Conservation (phyloP, 495 filamentous ascomycete genomes). For the Aspergillus incahuasiensis region DNA sequence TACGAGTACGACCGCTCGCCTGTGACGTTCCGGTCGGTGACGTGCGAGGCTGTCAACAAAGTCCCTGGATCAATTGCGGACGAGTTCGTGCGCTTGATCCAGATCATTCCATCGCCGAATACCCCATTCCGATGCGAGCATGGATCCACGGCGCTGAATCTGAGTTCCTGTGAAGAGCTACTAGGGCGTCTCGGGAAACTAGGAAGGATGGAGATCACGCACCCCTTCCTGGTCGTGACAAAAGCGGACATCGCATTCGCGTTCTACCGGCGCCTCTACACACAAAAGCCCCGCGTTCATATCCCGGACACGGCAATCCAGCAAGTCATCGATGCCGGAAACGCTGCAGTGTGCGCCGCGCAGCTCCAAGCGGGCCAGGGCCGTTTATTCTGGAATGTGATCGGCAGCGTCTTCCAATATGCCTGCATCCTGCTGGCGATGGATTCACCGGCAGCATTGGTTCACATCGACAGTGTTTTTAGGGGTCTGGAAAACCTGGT, state of each 20-base stretch:
- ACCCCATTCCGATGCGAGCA: conserved; percentile 23
- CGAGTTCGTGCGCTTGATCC: conserved; percentile 27
- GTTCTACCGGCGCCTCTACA: conserved; percentile 32
- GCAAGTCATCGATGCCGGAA: conserved; percentile 25
- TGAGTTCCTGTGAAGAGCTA: conserved; percentile 23
- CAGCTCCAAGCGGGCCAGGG: conserved; percentile 24
- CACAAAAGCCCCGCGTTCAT: conserved; percentile 21
- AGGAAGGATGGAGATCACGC: conserved; percentile 11
- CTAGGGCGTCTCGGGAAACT: conserved; percentile 21
- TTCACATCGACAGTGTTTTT: conserved; percentile 22
- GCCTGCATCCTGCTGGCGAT: conserved; percentile 27
- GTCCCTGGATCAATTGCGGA: conserved; percentile 22
- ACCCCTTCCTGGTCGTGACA: conserved; percentile 29
- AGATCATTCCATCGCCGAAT: conserved; percentile 29
- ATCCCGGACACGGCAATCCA: conserved; percentile 22
- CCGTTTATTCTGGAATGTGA: conserved; percentile 30
- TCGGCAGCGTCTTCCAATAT: conserved; percentile 33
- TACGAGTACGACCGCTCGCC: conserved; percentile 30
- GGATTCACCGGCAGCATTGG: conserved; percentile 21
- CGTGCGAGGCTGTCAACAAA: conserved; percentile 21
- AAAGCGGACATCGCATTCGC: conserved; percentile 30
- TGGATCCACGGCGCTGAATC: conserved; percentile 13
- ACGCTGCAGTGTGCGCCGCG: conserved; percentile 22
- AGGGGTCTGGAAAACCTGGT: conserved; percentile 28
- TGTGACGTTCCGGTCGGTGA: conserved; percentile 23